A percentile compares a stretch with the other conserved stretches of the same genome.
phyloP scores from a whole-genome alignment of 495 filamentous ascomycete genomes.

The Aspergillus baeticus region DNA sequence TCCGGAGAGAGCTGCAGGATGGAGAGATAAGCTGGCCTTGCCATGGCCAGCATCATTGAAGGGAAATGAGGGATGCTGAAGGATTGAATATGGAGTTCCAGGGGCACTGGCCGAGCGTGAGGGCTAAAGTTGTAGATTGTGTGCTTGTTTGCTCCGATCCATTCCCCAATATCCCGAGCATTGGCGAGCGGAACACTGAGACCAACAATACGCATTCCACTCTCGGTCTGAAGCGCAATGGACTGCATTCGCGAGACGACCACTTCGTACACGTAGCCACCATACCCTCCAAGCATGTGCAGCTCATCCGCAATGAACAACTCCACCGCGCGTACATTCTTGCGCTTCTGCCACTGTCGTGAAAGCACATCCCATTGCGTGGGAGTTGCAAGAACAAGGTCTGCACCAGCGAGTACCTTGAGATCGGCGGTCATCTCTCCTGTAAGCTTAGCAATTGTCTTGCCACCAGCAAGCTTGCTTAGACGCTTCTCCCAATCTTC shows the following conservation, averaged over 20 bases:
- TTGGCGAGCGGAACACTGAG: constrained; percentile 92
- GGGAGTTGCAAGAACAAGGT: constrained; percentile 91
- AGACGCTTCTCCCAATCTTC: constrained; percentile 84
- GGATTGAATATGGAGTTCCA: constrained; percentile 94
- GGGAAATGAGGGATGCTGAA: constrained; percentile 97
- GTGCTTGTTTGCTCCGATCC: constrained; percentile 98
- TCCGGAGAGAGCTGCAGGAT: constrained; percentile 81
- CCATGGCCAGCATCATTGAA: constrained; percentile 97
- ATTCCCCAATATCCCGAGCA: constrained; percentile 90
- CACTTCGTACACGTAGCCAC: constrained; percentile 90
- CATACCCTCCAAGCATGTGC: constrained; percentile 88
- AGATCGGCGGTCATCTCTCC: constrained; percentile 92
- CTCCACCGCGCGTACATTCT: constrained; percentile 88
- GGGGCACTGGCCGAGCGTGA: constrained; percentile 76
- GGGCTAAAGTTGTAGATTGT: constrained; percentile 99
- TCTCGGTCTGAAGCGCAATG: constrained; percentile 84
- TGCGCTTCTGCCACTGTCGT: constrained; percentile 90
- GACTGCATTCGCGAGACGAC: constrained; percentile 97
- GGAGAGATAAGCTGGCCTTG: constrained; percentile 84
- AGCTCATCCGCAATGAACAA: constrained; percentile 96
- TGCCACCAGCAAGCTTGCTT: constrained; percentile 70
- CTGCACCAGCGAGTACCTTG: constrained; percentile 81
- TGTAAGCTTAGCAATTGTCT: constrained; percentile 89
- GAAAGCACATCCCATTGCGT: constrained; percentile 95
- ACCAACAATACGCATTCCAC: constrained; percentile 81